These are phyloP conservation scores for Cercospora citrullina DNA, from an alignment of 2,329 filamentous ascomycete genomes.

Conservation along the genomic window DNA sequence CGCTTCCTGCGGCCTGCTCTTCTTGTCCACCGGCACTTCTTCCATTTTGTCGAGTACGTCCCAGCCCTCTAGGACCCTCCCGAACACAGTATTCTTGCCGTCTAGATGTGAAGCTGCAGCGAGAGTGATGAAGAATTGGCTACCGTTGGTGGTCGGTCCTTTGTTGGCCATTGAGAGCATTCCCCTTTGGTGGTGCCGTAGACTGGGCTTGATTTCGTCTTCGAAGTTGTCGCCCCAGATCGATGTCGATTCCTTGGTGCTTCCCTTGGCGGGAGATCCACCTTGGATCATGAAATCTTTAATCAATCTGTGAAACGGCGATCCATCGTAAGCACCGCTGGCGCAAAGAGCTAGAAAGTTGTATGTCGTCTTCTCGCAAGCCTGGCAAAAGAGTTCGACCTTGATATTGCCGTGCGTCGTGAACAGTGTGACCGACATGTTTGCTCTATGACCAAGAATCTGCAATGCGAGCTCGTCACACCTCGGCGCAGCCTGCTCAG, in stretches of 20 bases:
- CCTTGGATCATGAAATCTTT: slow-evolving; percentile 79
- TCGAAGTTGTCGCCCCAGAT: slow-evolving; percentile 74
- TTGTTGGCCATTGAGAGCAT: slow-evolving; percentile 95
- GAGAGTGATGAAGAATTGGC: slow-evolving; percentile 80
- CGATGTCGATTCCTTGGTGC: slow-evolving; percentile 54
- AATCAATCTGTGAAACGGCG: slow-evolving; percentile 78
- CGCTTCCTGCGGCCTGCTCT: slow-evolving; percentile 68
- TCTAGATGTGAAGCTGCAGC: slow-evolving; percentile 78
- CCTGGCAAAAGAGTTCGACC: slow-evolving; percentile 93
- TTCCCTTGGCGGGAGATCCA: slow-evolving; percentile 56
- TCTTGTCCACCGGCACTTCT: slow-evolving; percentile 71
- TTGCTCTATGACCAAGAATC: not conserved
- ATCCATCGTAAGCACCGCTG: slow-evolving; percentile 71
- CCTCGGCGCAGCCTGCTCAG: slow-evolving; percentile 10
- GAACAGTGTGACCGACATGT: slow-evolving; percentile 65
- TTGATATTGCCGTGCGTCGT: slow-evolving; percentile 89
- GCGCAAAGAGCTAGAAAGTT: slow-evolving; percentile 88
- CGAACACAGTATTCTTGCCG: slow-evolving; percentile 82
- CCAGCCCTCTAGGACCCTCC: slow-evolving; percentile 62
- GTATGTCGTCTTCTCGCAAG: slow-evolving; percentile 85
- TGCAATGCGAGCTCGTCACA: slow-evolving; percentile 12
- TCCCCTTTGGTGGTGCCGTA: slow-evolving; percentile 90
- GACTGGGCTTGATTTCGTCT: slow-evolving; percentile 71
- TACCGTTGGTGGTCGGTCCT: slow-evolving; percentile 89
- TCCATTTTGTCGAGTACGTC: slow-evolving; percentile 71